Percentiles rank a stretch among this genome's conserved stretches.
phyloP scores from a whole-genome alignment of 1,284 basidiomycete species.

The Ganoderma lingzhi region DNA sequence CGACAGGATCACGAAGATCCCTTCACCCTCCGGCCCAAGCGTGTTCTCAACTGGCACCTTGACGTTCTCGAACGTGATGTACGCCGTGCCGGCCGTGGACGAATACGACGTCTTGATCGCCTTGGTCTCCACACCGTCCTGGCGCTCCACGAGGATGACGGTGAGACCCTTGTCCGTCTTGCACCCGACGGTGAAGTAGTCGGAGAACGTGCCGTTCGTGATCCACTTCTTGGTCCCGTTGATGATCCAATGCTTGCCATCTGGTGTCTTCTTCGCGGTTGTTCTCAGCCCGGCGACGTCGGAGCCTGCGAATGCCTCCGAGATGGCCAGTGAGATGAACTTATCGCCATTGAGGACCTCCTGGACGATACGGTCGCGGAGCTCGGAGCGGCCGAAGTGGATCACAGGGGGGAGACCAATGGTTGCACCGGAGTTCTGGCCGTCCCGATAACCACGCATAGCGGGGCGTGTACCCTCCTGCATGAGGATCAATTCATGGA shows the following conservation, averaged over 20 bases:
- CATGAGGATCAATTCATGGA: slow-evolving; percentile 56
- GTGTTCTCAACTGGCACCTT: slow-evolving; percentile 87
- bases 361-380: slow-evolving; percentile 82
- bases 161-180: slow-evolving; percentile 80
- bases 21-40: slow-evolving; percentile 85
- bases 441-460: slow-evolving; percentile 44
- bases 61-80: slow-evolving; percentile 89
- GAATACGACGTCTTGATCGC: slow-evolving; percentile 89
- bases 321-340: slow-evolving; percentile 73
- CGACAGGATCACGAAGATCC: slow-evolving; percentile 81
- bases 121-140: slow-evolving; percentile 84
- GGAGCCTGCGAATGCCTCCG: slow-evolving; percentile 86
- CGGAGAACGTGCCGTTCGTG: slow-evolving; percentile 73
- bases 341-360: slow-evolving; percentile 80
- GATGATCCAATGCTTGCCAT: slow-evolving; percentile 87
- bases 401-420: slow-evolving; percentile 85
- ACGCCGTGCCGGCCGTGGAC: slow-evolving; percentile 82
- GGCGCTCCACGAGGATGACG: slow-evolving; percentile 82
- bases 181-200: slow-evolving; percentile 69
- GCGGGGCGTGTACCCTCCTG: slow-evolving; percentile 47
- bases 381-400: slow-evolving; percentile 81
- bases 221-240: slow-evolving; percentile 91
- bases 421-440: slow-evolving; percentile 59
- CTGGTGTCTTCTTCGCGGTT: slow-evolving; percentile 82
- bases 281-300: slow-evolving; percentile 87